A percentile compares a stretch with the other conserved stretches of the same genome.
These are phyloP conservation scores for Beauveria bassiana DNA, from an alignment of 2,329 filamentous ascomycete species.

Conservation along the genomic window DNA sequence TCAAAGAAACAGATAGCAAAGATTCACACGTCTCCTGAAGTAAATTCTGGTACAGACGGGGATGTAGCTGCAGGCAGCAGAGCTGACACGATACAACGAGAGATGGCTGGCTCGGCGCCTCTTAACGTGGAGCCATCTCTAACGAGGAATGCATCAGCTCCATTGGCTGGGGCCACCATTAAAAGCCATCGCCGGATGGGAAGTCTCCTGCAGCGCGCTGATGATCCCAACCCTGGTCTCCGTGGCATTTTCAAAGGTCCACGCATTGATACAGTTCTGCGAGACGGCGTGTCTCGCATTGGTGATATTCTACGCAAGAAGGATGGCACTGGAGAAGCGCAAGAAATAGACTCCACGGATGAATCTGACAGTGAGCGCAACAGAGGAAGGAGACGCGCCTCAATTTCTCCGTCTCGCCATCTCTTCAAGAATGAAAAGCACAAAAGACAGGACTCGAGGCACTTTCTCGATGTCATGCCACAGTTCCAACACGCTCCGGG, in stretches of 20 bases:
- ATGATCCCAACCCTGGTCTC: conserved; percentile 25
- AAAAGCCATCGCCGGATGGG: conserved; percentile 41
- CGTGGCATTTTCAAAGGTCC: conserved; percentile 72
- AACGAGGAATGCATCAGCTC: conserved; percentile 25
- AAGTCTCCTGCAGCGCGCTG: conserved; percentile 36
- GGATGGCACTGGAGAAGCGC: conserved; percentile 29
- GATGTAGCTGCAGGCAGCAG: neutral
- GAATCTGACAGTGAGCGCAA: conserved; percentile 40
- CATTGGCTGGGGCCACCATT: conserved; percentile 36
- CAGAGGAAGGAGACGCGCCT: conserved; percentile 31
- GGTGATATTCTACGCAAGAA: conserved; percentile 51
- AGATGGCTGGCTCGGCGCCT: conserved; percentile 13
- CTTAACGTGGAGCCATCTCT: conserved; percentile 12
- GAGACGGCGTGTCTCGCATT: conserved; percentile 48
- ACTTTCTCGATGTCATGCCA: conserved; percentile 46
- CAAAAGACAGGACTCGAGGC: conserved; percentile 28
- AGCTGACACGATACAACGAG: conserved; percentile 5
- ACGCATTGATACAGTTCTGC: conserved; percentile 65
- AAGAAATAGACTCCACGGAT: conserved; percentile 36
- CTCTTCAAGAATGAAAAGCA: conserved; percentile 25
- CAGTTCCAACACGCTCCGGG: conserved; percentile 35
- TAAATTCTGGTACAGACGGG: neutral
- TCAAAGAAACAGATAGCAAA: conserved; percentile 27
- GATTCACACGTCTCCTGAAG: neutral
- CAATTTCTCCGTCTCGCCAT: conserved; percentile 27